Evolutionary conservation across 306 rosid genomes (phyloP), one percentile per base, ranked within the genome.

Genomic region (Cicer bijugum): DNA sequence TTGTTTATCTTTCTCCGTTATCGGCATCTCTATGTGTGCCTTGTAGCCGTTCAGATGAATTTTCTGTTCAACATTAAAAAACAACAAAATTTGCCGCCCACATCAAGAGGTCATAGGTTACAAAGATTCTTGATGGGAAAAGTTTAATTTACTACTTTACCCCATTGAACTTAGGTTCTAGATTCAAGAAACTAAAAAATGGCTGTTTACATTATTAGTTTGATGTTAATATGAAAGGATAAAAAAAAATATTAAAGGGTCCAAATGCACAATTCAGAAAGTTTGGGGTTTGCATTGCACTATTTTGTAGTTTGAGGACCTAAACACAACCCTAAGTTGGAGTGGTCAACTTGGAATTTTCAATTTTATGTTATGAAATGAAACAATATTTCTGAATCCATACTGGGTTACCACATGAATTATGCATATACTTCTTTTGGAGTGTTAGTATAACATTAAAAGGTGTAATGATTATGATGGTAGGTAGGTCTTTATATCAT

Each of bases 301-400:
- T 9, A 14, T 60, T 53, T 53, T 53, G 3, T 28, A 28, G 35
- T 28, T 28, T 28, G 35, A 28, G 70, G 52, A 9, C 70, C 53
- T 8, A 20, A n/a, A 20, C 33, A 11, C 39, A 1, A 23, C 53
- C 72, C 23, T 67, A 28, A 20, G 58, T 33, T 67, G 43, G 55
- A 55, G 55, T 6, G 75, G 42, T 17, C 28, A 39, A 19, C 45
- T 10, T 12, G 65, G 42, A 40, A 12, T 12, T 71, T 8, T 28
- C 40, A 17, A 4, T 52, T 6, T 12, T n/a, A 9, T 48, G 23
- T 42, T 39, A 74, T 62, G 39, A 67, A 80, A 80, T 45, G 62
- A 61, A 35, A 35, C 9, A 45, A 20, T 59, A 40, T 17, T 62
- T 9, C 40, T 3, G 67, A 35, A 47, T 14, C 39, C 7, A 2